A percentile compares a stretch with the other conserved stretches of the same genome.
Conservation (phyloP, 805 yeast species). For the Barnettozyma populi region DNA sequence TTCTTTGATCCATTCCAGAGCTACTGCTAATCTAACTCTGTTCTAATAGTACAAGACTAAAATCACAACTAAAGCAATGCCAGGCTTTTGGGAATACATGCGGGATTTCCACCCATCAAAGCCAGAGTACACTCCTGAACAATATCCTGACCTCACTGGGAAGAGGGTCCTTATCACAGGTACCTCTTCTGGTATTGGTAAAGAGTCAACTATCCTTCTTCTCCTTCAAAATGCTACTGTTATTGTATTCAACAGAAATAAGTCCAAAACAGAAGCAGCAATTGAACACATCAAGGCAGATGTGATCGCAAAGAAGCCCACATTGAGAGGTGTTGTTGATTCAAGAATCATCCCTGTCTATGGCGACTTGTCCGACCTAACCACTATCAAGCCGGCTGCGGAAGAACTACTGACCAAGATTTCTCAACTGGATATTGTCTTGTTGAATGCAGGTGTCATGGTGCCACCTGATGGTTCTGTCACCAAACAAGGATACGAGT, state of each 20-base stretch:
- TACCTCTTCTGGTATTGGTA: slow-evolving; percentile 31
- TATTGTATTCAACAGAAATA: slow-evolving; percentile 32
- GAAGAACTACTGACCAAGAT: slow-evolving; percentile 20
- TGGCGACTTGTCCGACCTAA: slow-evolving; percentile 36
- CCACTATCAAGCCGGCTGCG: slow-evolving; percentile 35
- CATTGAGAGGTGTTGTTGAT: slow-evolving; percentile 10
- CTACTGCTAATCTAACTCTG: no score
- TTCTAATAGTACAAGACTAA: no score
- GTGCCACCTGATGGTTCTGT: slow-evolving; percentile 30
- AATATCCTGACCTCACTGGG: slow-evolving; percentile 27
- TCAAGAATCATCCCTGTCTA: slow-evolving; percentile 21
- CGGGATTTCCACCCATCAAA: slow-evolving; percentile 16
- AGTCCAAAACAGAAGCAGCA: slow-evolving; percentile 27
- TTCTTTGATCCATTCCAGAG: no score
- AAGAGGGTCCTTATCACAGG: slow-evolving; percentile 29
- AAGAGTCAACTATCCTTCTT: slow-evolving; percentile 28
- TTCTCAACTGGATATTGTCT: slow-evolving; percentile 30
- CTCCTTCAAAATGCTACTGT: slow-evolving; percentile 31
- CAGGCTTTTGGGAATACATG: not conserved
- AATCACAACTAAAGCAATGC: no score
- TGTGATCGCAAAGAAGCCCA: slow-evolving; percentile 12
- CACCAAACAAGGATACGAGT: slow-evolving; percentile 41
- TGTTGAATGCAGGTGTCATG: slow-evolving; percentile 44
- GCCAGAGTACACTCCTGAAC: slow-evolving; percentile 25
- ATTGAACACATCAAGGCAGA: slow-evolving; percentile 24